Conservation (phyloP, 164 flowering plant genomes). For the Liquidambar formosana region DNA sequence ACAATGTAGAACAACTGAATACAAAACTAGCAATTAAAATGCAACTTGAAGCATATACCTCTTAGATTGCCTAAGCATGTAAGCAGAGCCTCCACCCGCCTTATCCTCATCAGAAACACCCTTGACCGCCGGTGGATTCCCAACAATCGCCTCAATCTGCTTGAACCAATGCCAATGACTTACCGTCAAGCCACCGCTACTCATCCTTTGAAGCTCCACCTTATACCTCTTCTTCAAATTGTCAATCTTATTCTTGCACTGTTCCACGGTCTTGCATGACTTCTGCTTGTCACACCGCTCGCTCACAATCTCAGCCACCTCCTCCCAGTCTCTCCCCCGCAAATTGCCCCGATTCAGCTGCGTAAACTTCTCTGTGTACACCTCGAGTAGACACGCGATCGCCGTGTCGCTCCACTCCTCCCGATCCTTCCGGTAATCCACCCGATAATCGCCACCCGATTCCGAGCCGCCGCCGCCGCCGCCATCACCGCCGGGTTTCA, state of each 20-base stretch:
- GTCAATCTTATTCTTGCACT: slow-evolving; percentile 25
- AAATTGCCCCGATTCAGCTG: slow-evolving; percentile 47
- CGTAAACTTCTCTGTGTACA: slow-evolving; percentile 45
- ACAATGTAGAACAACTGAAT: too few species aligned
- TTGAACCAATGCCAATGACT: slow-evolving; percentile 22
- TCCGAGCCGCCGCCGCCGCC: too few species aligned
- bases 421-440: slow-evolving; percentile 40
- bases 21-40: too few species aligned
- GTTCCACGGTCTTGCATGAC: slow-evolving; percentile 14
- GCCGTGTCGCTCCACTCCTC: slow-evolving; percentile 57
- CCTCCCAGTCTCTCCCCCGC: slow-evolving; percentile 53
- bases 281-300: slow-evolving; percentile 13
- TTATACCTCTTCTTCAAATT: slow-evolving; percentile 26
- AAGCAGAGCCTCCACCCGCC: slow-evolving; percentile 2
- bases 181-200: not conserved
- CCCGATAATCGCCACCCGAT: not conserved
- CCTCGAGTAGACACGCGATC: slow-evolving; percentile 37
- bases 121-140: slow-evolving; percentile 4
- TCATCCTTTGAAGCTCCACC: slow-evolving; percentile 14
- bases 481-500: too few species aligned
- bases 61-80: slow-evolving; percentile 14
- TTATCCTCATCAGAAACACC: slow-evolving; percentile 11
- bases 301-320: slow-evolving; percentile 39
- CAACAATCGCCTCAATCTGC: slow-evolving; percentile 16
- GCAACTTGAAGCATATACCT: slow-evolving; percentile 5